Percentiles rank a stretch among this genome's conserved stretches.
Evolutionary conservation across 2,329 filamentous ascomycete genomes (phyloP).

Genomic region (Mollisiaceae sp.): DNA sequence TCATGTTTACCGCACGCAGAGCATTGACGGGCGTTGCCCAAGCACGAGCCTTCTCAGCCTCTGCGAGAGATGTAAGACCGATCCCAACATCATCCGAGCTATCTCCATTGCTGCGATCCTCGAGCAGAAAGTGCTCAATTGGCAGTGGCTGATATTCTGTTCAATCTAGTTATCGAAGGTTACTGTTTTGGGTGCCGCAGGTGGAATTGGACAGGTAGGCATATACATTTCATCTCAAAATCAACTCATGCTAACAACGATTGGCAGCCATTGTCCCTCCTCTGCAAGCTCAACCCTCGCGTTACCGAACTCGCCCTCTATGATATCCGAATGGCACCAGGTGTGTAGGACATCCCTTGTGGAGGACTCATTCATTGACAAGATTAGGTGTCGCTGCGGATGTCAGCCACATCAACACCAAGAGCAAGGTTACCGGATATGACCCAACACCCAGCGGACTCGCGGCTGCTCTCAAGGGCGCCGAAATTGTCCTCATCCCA

Average conservation of each 20-base stretch:
- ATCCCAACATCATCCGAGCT: conserved; percentile 20
- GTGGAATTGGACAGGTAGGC: conserved; percentile 82
- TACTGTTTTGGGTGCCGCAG: conserved; percentile 92
- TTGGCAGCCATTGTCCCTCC: conserved; percentile 82
- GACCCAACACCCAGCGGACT: conserved; percentile 79
- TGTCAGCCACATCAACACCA: conserved; percentile 99
- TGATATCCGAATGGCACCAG: conserved; percentile 93
- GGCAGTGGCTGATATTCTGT: conserved; percentile 33
- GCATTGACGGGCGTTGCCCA: conserved; percentile 62
- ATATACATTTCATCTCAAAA: neutral
- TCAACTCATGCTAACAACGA: neutral
- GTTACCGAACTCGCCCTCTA: conserved; percentile 91
- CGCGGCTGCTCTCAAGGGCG: conserved; percentile 77
- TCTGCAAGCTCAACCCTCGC: conserved; percentile 97
- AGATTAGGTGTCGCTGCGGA: conserved; percentile 90
- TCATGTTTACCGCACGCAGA: conserved; percentile 77
- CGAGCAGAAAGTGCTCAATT: conserved; percentile 21
- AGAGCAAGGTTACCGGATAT: conserved; percentile 91
- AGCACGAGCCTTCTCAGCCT: conserved; percentile 81
- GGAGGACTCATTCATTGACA: conserved; percentile 1
- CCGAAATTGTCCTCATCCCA: conserved; percentile 96
- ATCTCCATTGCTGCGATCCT: conserved; percentile 9
- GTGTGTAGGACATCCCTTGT: conserved; percentile 57
- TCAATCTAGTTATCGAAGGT: conserved; percentile 88
- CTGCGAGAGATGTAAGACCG: conserved; percentile 72